These are phyloP conservation scores for Sphagnum contortum DNA, from an alignment of 225 moss, liverwort and hornwort genomes.

Conservation along the genomic window DNA sequence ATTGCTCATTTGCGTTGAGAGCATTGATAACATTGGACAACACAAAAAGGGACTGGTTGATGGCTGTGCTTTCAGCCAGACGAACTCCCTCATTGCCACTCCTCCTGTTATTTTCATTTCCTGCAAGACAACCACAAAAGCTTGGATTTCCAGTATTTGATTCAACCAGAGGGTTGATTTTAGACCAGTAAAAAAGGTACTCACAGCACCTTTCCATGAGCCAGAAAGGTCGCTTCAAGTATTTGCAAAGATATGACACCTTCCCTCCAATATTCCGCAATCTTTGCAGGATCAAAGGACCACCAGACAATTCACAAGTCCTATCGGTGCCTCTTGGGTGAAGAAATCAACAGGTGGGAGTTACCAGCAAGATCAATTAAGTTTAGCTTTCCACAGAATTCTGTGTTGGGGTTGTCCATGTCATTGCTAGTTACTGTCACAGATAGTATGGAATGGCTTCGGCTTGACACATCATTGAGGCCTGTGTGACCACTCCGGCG, in stretches of 20 bases:
- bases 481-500: conserved; percentile 18
- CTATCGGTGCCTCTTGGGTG: no score
- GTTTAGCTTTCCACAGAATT: conserved; percentile 18
- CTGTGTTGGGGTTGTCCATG: not conserved
- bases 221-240: no score
- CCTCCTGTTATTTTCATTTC: conserved; percentile 22
- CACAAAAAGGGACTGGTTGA: conserved; percentile 27
- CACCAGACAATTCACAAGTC: no score
- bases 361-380: conserved; percentile 31
- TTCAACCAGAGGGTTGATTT: no score
- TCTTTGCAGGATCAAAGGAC: no score
- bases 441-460: conserved; percentile 22
- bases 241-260: no score
- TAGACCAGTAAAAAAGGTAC: no score
- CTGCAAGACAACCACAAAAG: conserved; percentile 5
- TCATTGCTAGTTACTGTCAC: conserved; percentile 12
- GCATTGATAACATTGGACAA: conserved; percentile 31
- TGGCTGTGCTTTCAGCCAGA: conserved; percentile 20
- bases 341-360: not conserved
- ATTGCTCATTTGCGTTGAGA: conserved; percentile 24
- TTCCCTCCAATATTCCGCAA: no score
- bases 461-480: conserved; percentile 22
- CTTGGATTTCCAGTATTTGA: no score
- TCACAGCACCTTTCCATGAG: no score
- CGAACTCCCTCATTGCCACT: conserved; percentile 19